Conservation (phyloP, 768 basidiomycete species). For the Roridomyces roridus region DNA sequence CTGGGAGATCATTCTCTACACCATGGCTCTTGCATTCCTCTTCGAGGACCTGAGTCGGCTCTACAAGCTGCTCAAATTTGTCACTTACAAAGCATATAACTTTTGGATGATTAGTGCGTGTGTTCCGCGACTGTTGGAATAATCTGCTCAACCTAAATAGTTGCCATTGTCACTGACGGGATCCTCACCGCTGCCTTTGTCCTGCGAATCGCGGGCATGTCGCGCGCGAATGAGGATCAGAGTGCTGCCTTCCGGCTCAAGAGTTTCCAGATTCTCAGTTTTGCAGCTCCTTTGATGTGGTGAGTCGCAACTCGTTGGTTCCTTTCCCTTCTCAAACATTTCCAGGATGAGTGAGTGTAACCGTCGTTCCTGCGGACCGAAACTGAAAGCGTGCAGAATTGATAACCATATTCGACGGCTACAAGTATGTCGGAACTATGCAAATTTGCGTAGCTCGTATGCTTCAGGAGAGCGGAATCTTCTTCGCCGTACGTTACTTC, state of each 20-base stretch:
- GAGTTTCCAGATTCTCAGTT: constrained; percentile 91
- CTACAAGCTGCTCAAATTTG: constrained; percentile 72
- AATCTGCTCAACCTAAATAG: constrained; percentile 27
- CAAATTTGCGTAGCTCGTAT: constrained; percentile 93
- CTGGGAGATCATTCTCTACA: constrained; percentile 84
- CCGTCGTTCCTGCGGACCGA: neutral
- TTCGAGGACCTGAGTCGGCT: constrained; percentile 71
- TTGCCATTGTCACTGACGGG: constrained; percentile 75
- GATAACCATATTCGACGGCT: constrained; percentile 81
- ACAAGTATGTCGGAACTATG: constrained; percentile 91
- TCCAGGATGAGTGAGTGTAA: constrained; percentile 78
- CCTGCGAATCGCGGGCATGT: constrained; percentile 69
- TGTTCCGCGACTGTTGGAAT: too few relatives aligned
- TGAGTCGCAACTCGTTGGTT: constrained; percentile 39
- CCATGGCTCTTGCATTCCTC: constrained; percentile 77
- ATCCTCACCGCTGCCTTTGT: constrained; percentile 77
- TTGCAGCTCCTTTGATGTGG: constrained; percentile 90
- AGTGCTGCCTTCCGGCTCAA: constrained; percentile 50
- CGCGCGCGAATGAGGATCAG: constrained; percentile 38
- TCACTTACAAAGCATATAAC: constrained; percentile 80
- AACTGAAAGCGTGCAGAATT: constrained; percentile 53
- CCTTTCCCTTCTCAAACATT: neutral
- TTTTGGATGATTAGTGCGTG: constrained; percentile 64
- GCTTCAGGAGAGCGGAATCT: constrained; percentile 92
- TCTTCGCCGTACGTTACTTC: constrained; percentile 74